Base-by-base conservation (phyloP, 1,284 basidiomycete genomes). In the Laetiporus sulphureus region DNA sequence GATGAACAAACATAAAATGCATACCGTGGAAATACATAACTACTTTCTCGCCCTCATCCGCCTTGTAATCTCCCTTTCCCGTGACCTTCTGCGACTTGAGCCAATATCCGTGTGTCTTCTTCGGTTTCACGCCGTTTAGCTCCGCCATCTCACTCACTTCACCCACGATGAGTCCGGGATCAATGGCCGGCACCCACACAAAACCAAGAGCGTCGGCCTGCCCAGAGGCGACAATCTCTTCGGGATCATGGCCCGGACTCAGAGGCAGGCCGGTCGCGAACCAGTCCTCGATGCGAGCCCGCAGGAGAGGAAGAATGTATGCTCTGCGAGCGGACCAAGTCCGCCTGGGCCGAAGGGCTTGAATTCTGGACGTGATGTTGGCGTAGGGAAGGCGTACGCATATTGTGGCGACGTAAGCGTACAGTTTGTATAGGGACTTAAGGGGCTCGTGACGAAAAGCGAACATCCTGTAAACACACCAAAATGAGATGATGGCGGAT, bases 41-140 rank as follows among this genome's bases (percentile, higher is more conserved):
- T 19, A 49, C 45, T 6, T 21, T 15, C 41, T 58, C 55, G n/a
- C 48, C 52, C 2, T 40, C 18, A n/a, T 35, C 44, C 5, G 55
- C 47, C 30, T 63, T 50, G 25, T 69, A 53, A 18, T 38, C 36
- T 4, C 61, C 64, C 19, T 29, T 15, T 62, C 54, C 36, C 16
- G 37, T 30, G 2, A 33, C 10, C 4, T 16, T 27, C 15, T 46
- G 46, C 1, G 38, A 27, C n/a, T 42, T 46, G 32, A 44, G 44
- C 55, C 56, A 58, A 36, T 52, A 57, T 7, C 46, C 50, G 27
- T 25, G 44, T 11, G 50, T 36, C 11, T 39, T 38, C 1, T 27
- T 35, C 2, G 50, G 41, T 24, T 42, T 31, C 2, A 54, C 51
- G 7, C 45, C 45, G 6, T 50, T 50, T 11, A 36, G 21, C 3